Conservation (phyloP, 2,329 filamentous ascomycete species). For the Albophoma yamanashiensis region DNA sequence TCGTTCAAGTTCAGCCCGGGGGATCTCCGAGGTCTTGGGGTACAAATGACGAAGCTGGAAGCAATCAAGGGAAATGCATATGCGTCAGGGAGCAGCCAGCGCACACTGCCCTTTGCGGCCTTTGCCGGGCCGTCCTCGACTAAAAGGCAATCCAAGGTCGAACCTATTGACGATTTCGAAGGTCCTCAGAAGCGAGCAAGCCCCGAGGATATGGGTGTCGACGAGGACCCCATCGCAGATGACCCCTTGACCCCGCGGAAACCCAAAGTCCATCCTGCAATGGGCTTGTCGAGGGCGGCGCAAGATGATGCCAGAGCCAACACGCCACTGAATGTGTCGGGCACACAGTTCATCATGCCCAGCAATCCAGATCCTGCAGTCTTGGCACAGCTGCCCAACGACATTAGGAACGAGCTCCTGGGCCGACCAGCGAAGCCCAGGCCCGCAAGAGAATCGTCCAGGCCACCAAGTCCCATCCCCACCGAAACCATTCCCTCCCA, state of each 20-base stretch:
- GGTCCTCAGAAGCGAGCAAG: slow-evolving; percentile 22
- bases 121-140: slow-evolving; percentile 27
- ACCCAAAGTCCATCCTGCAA: slow-evolving; percentile 40
- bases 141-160: slow-evolving; percentile 28
- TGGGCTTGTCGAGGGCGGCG: slow-evolving; percentile 38
- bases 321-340: slow-evolving; percentile 64
- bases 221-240: slow-evolving; percentile 43
- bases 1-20: slow-evolving; percentile 79
- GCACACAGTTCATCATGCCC: slow-evolving; percentile 89
- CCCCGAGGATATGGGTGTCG: slow-evolving; percentile 16
- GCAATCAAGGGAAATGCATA: slow-evolving; percentile 51
- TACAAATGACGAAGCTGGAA: slow-evolving; percentile 90
- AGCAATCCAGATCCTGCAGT: slow-evolving; percentile 73
- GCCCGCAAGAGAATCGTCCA: slow-evolving; percentile 12
- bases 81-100: slow-evolving; percentile 66
- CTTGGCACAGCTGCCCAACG: slow-evolving; percentile 69
- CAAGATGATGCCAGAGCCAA: slow-evolving; percentile 44
- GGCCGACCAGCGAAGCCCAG: slow-evolving; percentile 35
- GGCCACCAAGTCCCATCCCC: slow-evolving; percentile 29
- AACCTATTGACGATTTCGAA: slow-evolving; percentile 41
- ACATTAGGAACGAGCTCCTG: slow-evolving; percentile 69
- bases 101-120: slow-evolving; percentile 60
- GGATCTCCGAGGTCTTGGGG: slow-evolving; percentile 82
- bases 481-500: slow-evolving; percentile 54
- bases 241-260: slow-evolving; percentile 43